phyloP scores from a whole-genome alignment of 2,329 filamentous ascomycete genomes.

The Neurospora sp. region DNA sequence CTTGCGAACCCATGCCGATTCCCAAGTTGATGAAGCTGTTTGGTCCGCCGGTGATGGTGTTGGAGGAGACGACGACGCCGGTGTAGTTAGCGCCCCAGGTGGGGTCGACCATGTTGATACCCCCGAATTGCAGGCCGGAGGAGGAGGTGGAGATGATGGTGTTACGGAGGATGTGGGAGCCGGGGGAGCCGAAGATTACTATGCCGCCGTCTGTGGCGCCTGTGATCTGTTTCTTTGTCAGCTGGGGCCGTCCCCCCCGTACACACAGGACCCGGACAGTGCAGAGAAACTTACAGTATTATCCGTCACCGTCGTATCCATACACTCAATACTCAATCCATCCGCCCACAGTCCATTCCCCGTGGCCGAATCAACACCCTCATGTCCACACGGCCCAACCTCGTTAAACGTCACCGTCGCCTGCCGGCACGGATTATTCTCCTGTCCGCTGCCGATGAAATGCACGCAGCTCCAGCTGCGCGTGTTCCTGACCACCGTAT shows the following conservation, averaged over 20 bases:
- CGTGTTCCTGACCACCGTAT: slow-evolving; percentile 15
- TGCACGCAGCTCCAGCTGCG: slow-evolving; percentile 20
- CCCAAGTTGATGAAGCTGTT: slow-evolving; percentile 16
- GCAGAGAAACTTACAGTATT: slow-evolving; percentile 12
- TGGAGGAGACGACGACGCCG: slow-evolving; percentile 17
- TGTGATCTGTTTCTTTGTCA: slow-evolving; percentile 9
- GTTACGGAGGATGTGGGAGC: slow-evolving; percentile 15
- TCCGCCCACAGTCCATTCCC: slow-evolving; percentile 17
- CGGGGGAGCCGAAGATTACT: slow-evolving; percentile 19
- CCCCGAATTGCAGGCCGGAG: slow-evolving; percentile 17
- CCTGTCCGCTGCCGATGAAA: slow-evolving; percentile 16
- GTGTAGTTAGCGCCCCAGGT: slow-evolving; percentile 17
- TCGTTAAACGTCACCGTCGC: slow-evolving; percentile 17
- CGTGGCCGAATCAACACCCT: slow-evolving; percentile 10
- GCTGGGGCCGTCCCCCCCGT: no score
- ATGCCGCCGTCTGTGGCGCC: slow-evolving; percentile 19
- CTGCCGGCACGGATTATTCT: slow-evolving; percentile 15
- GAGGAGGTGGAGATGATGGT: slow-evolving; percentile 15
- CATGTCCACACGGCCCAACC: slow-evolving; percentile 18
- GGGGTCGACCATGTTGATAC: slow-evolving; percentile 20
- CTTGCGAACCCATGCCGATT: slow-evolving; percentile 17
- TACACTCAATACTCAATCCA: slow-evolving; percentile 19
- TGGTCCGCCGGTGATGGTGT: slow-evolving; percentile 14
- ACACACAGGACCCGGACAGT: no score
- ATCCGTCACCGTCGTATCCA: slow-evolving; percentile 12